A percentile compares a stretch with the other conserved stretches of the same genome.
Evolutionary conservation across 257 asterid species (phyloP).

Genomic region (Solanum piurae): DNA sequence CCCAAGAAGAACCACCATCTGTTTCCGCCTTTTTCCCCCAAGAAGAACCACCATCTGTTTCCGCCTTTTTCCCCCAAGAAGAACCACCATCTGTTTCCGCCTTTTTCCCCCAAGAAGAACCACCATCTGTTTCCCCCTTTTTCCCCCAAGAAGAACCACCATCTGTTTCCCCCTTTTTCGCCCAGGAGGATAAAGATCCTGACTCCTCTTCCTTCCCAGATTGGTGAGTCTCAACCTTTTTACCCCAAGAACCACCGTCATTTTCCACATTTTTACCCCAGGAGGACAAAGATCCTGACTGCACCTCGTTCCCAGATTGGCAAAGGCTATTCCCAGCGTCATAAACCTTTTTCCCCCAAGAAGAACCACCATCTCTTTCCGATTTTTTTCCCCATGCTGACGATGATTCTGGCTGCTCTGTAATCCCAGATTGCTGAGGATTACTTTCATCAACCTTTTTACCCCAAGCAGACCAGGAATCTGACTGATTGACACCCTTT

Average conservation of each 20-base stretch:
- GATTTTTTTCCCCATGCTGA: constrained; percentile 16
- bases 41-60: no score
- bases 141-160: constrained; percentile 17
- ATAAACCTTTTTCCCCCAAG: constrained; percentile 1
- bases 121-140: background rate
- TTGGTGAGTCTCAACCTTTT: background rate
- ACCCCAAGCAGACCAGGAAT: constrained; percentile 35
- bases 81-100: background rate
- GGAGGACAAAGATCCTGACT: constrained; percentile 6
- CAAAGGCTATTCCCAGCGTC: background rate
- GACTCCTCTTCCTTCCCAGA: background rate
- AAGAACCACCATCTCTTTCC: background rate
- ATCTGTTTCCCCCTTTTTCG: constrained; percentile 1
- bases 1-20: no score
- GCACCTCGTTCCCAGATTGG: background rate
- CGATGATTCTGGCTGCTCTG: background rate
- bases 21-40: no score
- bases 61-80: constrained; percentile 9
- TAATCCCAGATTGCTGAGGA: background rate
- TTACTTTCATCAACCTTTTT: constrained; percentile 1
- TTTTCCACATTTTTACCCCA: constrained; percentile 7
- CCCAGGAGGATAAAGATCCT: constrained; percentile 14
- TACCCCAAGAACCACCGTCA: constrained; percentile 5
- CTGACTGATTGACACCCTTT: background rate
- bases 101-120: constrained; percentile 3